These are phyloP conservation scores for Pyracantha coccinea DNA, from an alignment of 331 rosid genomes.

Conservation along the genomic window DNA sequence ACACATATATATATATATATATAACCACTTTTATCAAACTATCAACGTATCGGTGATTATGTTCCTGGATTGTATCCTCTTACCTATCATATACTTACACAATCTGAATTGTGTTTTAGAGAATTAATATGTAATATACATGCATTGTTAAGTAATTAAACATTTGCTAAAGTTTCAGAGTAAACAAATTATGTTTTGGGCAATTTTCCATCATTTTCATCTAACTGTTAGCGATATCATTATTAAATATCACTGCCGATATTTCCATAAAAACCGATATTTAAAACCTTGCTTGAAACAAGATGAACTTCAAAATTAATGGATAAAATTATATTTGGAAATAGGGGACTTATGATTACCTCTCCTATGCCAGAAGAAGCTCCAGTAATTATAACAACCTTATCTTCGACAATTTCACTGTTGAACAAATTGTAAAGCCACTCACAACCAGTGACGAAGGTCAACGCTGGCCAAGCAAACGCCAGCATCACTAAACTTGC, in stretches of 20 bases:
- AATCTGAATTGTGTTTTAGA: background rate
- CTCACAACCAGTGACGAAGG: constrained; percentile 67
- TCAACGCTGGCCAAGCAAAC: constrained; percentile 75
- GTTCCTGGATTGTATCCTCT: background rate
- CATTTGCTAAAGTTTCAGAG: background rate
- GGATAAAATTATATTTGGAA: background rate
- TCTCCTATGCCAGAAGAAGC: constrained; percentile 95
- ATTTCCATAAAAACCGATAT: background rate
- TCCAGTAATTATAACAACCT: constrained; percentile 82
- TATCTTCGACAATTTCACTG: constrained; percentile 47
- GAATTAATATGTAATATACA: background rate
- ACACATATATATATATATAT: background rate
- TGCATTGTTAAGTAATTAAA: background rate
- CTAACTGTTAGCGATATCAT: background rate
- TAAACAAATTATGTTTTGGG: background rate
- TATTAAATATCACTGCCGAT: background rate
- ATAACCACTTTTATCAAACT: background rate
- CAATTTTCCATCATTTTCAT: background rate
- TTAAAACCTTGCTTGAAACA: background rate
- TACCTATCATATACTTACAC: background rate
- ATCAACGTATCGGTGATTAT: background rate
- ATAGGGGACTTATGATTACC: constrained; percentile 22
- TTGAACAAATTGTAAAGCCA: constrained; percentile 41
- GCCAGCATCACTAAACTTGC: constrained; percentile 53
- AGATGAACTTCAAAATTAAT: background rate